Evolutionary conservation across 2,329 filamentous ascomycete species (phyloP), one percentile per base, ranked within the genome.

Genomic region (Beauveria sp.): DNA sequence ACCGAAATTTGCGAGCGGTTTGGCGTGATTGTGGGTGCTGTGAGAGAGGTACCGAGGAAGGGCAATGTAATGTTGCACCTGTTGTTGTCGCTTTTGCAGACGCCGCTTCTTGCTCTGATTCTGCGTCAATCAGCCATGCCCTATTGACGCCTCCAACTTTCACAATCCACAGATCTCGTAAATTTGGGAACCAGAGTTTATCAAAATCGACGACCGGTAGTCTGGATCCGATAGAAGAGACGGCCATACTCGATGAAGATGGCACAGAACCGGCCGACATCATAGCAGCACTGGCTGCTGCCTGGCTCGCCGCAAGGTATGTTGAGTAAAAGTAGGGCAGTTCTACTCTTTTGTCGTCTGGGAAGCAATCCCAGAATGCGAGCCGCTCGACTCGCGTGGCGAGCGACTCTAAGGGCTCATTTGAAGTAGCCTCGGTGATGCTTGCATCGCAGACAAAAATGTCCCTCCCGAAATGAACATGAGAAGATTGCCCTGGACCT

Each of bases 301-400:
- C 58, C 59, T 72, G 74, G 52, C 68, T 71, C 22, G 67, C 66
- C 3, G 70, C 68, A 20, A 76, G 66, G 58, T 74, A 75, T n/a
- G 69, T 66, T 18, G 71, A 71, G 63, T 75, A 75, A 44, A 67
- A 70, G 24, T 67, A 66, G 9, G 70, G 71, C 3, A 68, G 66
- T 48, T 73, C 71, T 24, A 75, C 70, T 44, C 69, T 68, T 5
- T 69, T 70, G 48, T 76, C 74, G 61, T 76, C 73, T 1, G 73
- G 73, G 60, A 73, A 73, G 63, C 73, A 76, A 63, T 76, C 73
- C 73, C 73, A 76, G 52, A 74, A 75, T 12, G 71, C 73, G 37
- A 75, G 64, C 46, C 71, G 69, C 62, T 70, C 69, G 59, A 75
- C 68, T 28, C 67, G 67, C 20, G 70, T 69, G 1, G 72, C 73